Evolutionary conservation across 2,329 filamentous ascomycete species (phyloP), one percentile per base, ranked within the genome.

Genomic region (Penicillium sp.): DNA sequence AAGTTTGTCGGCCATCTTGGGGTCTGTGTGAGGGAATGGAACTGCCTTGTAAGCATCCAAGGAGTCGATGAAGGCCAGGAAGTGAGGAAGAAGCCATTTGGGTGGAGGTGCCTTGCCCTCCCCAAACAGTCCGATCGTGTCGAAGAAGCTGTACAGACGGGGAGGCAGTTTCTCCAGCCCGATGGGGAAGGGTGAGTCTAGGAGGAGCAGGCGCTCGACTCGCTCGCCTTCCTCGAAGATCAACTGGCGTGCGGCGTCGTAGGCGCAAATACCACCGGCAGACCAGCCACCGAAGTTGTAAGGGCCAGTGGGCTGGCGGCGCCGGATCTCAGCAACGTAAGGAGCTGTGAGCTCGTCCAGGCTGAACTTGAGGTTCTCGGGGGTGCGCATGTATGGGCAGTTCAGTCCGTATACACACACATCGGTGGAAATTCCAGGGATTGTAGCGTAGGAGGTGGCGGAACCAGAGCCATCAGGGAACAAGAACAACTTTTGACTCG

Each of bases 211-310:
- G 45, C 78, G 71, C 5, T 79, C 77, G 4, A 85, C 80, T 17
- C 63, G 63, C 39, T 85, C 78, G 15, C 78, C 77, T 3, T 73
- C 74, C 53, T 76, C 74, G 43, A 65, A 57, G 51, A 75, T 75
- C 15, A 87, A 73, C 54, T 83, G 78, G 47, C 77, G 77, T 56
- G 81, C 77, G 9, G 82, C 81, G 57, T 85, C 81, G 60, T 80
- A 87, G 37, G 84, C 83, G 52, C 83, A 82, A 42, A 87, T 83
- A 32, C 85, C 85, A 24, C 85, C 86, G 1, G 84, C 85, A n/a
- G 81, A 86, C 85, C 85, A 89, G 22, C 86, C 86, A 15, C 81
- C 78, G 1, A 88, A 68, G 44, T 77, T 76, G 67, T 87, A 87
- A 0, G 83, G 82, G 0, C 73, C 72, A 12, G 66, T 64, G 4